Base-by-base conservation (phyloP, 768 basidiomycete species). In the Hericium erinaceus region DNA sequence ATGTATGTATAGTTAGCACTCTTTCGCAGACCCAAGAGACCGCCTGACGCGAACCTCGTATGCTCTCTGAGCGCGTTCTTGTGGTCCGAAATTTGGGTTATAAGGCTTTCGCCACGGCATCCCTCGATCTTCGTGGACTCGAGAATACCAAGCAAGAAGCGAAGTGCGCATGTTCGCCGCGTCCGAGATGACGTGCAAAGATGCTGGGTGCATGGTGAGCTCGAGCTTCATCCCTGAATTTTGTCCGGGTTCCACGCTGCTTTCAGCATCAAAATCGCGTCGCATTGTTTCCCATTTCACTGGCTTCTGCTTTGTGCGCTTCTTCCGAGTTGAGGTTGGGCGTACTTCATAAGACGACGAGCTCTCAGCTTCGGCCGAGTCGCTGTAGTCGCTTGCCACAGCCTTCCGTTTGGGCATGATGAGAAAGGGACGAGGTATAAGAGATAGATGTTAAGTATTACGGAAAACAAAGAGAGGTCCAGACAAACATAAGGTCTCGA, bases 61-160 rank as follows among this genome's bases (percentile, higher is more conserved):
- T 7, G 93, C 95, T 51, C 92, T 74, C 69, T 97, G 94, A 1
- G 85, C 81, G 56, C 84, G 84, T 55, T 81, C 83, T 40, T 83
- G 82, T 3, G 68, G 65, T 46, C 68, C 77, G 61, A 83, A 67
- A 15, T 74, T 73, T 6, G 77, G 73, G 66, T 87, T 75, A 64
- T 80, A 88, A 10, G 77, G 76, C 68, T 89, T 92, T 55, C 94
- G 78, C 95, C 94, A 97, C 0, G 94, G 95, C 93, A 98, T 97
- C 39, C 83, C 82, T 48, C 94, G 80, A 20, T 71, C 72, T 40
- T 80, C 76, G 58, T 82, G 83, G 12, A 87, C 88, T 13, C 69
- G 72, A 39, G 78, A 76, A 66, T 85, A 98, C 93, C 93, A 98
- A 53, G 59, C 54, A 20, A 79, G 64, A n/a, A 91, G 72, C 10